Base-by-base conservation (phyloP, 495 filamentous ascomycete genomes). In the Talaromyces nanjingensis region DNA sequence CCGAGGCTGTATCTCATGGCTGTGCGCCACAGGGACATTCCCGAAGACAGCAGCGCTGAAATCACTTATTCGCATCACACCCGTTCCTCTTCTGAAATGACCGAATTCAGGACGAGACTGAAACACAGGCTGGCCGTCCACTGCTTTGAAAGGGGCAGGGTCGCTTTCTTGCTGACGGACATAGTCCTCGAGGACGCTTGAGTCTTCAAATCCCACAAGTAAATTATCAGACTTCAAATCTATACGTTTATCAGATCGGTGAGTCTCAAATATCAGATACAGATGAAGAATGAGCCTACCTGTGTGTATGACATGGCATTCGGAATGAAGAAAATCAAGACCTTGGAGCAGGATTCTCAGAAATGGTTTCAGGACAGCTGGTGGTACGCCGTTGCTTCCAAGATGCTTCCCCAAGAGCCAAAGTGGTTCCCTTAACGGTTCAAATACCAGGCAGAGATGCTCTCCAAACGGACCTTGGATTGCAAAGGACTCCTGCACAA, bases 181-280 rank as follows among this genome's bases (percentile, higher is more conserved):
- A 62, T 70, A 71, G 16, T 47, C 64, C 39, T 77, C 65, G 56
- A 79, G 66, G 18, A 76, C 64, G 22, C 60, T 66, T 11, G 47
- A 39, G 66, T 78, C 71, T 68, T 77, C 73, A 61, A 79, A 71
- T 33, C 62, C 68, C 14, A 76, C 58, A 14, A 79, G 62, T 52
- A 79, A 67, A 60, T 79, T 79, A 57, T 76, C 72, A 27, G 71
- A 52, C 64, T 76, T 79, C 27, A 78, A 65, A 59, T 76, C 77
- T 79, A 49, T 47, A 27, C 31, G 14, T 2, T n/a, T 49, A 55
- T 52, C 63, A 42, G 63, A 11, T 34, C 7, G 9, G 3, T 6
- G 5, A 29, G 5, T 29, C 3, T 6, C 27, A 54, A 42, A 25
- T 16, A 18, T 20, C 39, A 3, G 22, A 54, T 12, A 7, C 55